These are phyloP conservation scores for Dittrichia graveolens DNA, from an alignment of 129 eudicot species.

Conservation along the genomic window DNA sequence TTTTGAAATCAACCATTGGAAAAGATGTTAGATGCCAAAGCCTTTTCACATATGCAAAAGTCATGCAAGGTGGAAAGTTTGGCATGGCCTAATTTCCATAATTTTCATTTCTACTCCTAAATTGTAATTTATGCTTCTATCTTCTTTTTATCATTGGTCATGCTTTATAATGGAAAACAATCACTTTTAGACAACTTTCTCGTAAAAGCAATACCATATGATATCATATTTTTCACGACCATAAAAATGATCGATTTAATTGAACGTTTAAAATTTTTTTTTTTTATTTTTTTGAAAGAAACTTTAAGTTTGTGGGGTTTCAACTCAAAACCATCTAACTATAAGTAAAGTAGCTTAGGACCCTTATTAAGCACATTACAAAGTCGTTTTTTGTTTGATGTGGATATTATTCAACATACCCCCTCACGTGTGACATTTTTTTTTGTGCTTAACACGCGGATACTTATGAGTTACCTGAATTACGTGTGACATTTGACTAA, in stretches of 20 bases:
- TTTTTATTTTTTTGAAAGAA: too few relatives aligned
- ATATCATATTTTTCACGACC: constrained; percentile 11
- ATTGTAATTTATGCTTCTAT: constrained; percentile 4
- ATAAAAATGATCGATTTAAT: neutral
- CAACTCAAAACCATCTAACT: too few relatives aligned
- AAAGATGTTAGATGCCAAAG: constrained; percentile 35
- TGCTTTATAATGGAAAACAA: neutral
- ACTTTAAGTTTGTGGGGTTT: neutral
- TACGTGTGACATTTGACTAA: too few relatives aligned
- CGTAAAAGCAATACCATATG: neutral
- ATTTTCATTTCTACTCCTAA: constrained; percentile 10
- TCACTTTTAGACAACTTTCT: constrained; percentile 11
- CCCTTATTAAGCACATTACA: too few relatives aligned
- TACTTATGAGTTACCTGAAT: too few relatives aligned
- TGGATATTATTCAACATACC: too few relatives aligned
- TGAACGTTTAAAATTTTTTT: too few relatives aligned
- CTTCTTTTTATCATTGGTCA: constrained; percentile 3
- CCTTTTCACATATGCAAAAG: constrained; percentile 40
- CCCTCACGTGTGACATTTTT: too few relatives aligned
- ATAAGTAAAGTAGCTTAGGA: too few relatives aligned
- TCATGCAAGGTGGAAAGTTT: constrained; percentile 45
- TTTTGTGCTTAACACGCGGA: too few relatives aligned
- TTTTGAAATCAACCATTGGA: constrained; percentile 18
- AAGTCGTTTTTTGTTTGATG: too few relatives aligned
- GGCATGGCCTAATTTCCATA: constrained; percentile 47